A percentile compares a stretch with the other conserved stretches of the same genome.
These are phyloP conservation scores for Rhynchospora tenuis DNA, from an alignment of 176 grass and related monocot genomes.

Conservation along the genomic window DNA sequence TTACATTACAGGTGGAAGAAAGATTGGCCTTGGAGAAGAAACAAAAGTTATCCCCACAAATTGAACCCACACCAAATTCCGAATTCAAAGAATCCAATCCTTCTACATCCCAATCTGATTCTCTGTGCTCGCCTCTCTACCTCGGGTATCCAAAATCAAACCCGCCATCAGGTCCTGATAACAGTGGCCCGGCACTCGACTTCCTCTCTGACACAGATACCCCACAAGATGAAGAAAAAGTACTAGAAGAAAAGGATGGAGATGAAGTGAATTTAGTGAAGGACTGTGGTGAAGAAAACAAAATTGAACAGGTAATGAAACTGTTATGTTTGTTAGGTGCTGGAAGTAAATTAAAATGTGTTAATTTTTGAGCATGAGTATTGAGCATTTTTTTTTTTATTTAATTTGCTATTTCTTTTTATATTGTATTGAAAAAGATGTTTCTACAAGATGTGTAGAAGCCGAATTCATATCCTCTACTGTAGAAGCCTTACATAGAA, in stretches of 20 bases:
- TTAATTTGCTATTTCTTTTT: no score
- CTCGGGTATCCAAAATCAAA: not conserved
- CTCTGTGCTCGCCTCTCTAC: slow-evolving; percentile 13
- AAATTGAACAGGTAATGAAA: not conserved
- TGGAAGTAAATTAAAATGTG: not conserved
- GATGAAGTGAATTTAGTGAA: not conserved
- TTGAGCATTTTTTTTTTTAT: no score
- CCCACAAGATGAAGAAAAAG: slow-evolving; percentile 16
- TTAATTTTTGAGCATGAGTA: no score
- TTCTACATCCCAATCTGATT: slow-evolving; percentile 2
- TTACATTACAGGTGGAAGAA: slow-evolving; percentile 26
- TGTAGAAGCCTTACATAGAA: no score
- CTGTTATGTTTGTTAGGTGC: not conserved
- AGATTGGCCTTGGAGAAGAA: slow-evolving; percentile 27
- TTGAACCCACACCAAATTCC: not conserved
- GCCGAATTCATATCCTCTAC: no score
- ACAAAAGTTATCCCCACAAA: not conserved
- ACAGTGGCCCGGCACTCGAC: slow-evolving; percentile 23
- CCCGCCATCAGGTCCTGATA: not conserved
- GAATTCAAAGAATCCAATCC: slow-evolving; percentile 6
- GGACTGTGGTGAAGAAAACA: not conserved
- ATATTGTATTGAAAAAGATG: no score
- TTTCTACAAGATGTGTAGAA: no score
- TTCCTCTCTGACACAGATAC: slow-evolving; percentile 20
- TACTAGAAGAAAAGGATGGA: not conserved